Base-by-base conservation (phyloP, 139 green algal genomes). In the Chlamydomonas sphaeroides region DNA sequence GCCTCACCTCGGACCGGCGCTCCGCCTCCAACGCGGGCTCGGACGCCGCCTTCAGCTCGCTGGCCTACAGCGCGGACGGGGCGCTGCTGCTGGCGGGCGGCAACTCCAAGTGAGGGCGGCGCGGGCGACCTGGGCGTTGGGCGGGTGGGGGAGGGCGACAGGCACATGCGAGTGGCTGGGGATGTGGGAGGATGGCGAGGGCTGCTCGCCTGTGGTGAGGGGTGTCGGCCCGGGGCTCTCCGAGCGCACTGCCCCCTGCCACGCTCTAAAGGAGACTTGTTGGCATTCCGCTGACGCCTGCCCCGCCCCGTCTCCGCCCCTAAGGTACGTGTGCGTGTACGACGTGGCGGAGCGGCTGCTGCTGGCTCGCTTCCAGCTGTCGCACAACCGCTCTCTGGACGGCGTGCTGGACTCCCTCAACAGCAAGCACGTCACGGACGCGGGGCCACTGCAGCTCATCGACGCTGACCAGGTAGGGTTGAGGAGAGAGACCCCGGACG, bases 331-430 rank as follows among this genome's bases (percentile, higher is more conserved):
- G 38, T 99, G 97, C 84, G 84, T 99, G 70, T 99, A 99, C 85
- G 97, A 99, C 78, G 93, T 97, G 51, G 85, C 80, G 0, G 97
- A 99, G 84, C 87, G 89, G 41, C 85, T 99, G 59, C 90, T 99
- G 87, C 93, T 99, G 79, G 88, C 92, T 10, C 92, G 94, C 56
- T 98, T 99, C 85, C 92, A 94, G 88, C 84, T 88, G 33, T 42
- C 59, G 6, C 59, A 80, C 74, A 80, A 80, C 57, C 59, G 74
- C 42, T 91, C 87, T 0, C 85, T 99, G 79, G 97, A 98, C 78
- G 97, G 97, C 35, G 95, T 99, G 61, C 78, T 98, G 77, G 97
- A 99, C 88, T 80, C 90, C 71, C 93, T 99, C 80, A 99, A 98
- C 91, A 95, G 90, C 23, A 91, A 91, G 59, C 79, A 94, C 84